These are phyloP conservation scores for Coniochaeta pulveracea DNA, from an alignment of 2,329 filamentous ascomycete species.

Conservation along the genomic window DNA sequence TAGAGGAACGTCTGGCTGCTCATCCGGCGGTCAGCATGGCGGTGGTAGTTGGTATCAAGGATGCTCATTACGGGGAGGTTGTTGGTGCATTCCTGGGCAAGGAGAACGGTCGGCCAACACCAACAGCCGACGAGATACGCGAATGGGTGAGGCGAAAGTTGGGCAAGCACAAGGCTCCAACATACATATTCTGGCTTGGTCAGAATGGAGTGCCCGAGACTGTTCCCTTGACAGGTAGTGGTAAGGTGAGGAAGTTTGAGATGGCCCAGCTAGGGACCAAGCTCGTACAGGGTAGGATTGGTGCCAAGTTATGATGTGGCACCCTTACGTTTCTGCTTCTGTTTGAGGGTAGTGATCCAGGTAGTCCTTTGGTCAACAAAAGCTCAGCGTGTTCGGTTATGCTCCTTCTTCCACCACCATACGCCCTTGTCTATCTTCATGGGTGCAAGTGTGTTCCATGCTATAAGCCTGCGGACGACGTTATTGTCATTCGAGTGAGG, in stretches of 20 bases:
- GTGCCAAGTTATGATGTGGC: conserved; percentile 33
- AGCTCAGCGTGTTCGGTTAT: too few species aligned
- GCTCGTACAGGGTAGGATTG: conserved; percentile 34
- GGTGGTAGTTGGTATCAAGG: conserved; percentile 58
- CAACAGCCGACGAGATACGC: conserved; percentile 41
- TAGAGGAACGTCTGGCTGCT: conserved; percentile 58
- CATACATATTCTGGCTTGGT: conserved; percentile 68
- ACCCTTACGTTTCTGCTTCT: too few species aligned
- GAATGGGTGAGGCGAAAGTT: conserved; percentile 51
- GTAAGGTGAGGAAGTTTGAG: conserved; percentile 59
- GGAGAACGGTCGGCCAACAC: conserved; percentile 21
- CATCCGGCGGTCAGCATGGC: conserved; percentile 53
- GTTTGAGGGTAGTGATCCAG: too few species aligned
- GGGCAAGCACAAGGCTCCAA: conserved; percentile 57
- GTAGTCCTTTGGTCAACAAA: too few species aligned
- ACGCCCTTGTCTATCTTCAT: too few species aligned
- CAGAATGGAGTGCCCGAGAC: conserved; percentile 40
- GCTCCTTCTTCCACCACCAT: too few species aligned
- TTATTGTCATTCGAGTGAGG: too few species aligned
- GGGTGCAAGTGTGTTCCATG: too few species aligned
- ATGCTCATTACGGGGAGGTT: conserved; percentile 63
- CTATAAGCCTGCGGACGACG: too few species aligned
- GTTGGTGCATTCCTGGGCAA: conserved; percentile 52
- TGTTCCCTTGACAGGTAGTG: conserved; percentile 59
- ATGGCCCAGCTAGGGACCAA: conserved; percentile 45